A percentile compares a stretch with the other conserved stretches of the same genome.
Evolutionary conservation across 2,329 filamentous ascomycete species (phyloP).

Genomic region (Eutypella sp.): DNA sequence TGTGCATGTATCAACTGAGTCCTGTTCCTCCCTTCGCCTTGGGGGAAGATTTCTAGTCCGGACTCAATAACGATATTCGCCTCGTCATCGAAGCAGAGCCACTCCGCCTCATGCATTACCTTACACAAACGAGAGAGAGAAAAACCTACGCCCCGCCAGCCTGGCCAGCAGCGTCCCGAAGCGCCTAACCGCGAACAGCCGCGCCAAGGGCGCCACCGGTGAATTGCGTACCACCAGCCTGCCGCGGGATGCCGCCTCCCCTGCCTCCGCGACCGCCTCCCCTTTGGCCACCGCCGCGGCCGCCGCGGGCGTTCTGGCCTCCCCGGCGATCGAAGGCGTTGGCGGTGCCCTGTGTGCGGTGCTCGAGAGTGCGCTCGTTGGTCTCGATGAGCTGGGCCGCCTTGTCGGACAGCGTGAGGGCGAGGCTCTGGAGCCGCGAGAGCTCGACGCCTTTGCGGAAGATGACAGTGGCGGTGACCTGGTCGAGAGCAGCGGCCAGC

Average conservation of each 20-base stretch:
- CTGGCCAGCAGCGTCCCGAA: constrained; percentile 10
- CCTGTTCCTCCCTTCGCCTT: neutral
- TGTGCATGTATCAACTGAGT: too few relatives aligned
- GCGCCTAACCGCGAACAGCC: constrained; percentile 53
- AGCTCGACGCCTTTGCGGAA: constrained; percentile 99
- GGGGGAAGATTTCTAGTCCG: neutral
- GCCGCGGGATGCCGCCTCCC: constrained; percentile 59
- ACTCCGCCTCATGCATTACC: constrained; percentile 11
- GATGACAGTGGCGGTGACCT: constrained; percentile 95
- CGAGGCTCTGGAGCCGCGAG: constrained; percentile 89
- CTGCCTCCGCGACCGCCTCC: constrained; percentile 31
- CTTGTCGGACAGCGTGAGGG: constrained; percentile 92
- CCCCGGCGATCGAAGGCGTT: constrained; percentile 95
- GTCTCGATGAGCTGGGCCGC: constrained; percentile 92
- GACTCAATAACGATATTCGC: neutral
- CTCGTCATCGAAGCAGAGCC: constrained; percentile 1
- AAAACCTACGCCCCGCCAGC: neutral
- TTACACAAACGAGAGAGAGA: constrained; percentile 24
- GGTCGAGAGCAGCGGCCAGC: constrained; percentile 90
- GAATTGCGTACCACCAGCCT: constrained; percentile 72
- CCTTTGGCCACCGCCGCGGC: constrained; percentile 53
- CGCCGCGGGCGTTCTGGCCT: constrained; percentile 66
- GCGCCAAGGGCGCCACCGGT: constrained; percentile 74
- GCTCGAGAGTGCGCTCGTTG: constrained; percentile 96
- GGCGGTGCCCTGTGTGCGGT: constrained; percentile 90